phyloP scores from a whole-genome alignment of 495 filamentous ascomycete species.

The Daldinia bambusicola region DNA sequence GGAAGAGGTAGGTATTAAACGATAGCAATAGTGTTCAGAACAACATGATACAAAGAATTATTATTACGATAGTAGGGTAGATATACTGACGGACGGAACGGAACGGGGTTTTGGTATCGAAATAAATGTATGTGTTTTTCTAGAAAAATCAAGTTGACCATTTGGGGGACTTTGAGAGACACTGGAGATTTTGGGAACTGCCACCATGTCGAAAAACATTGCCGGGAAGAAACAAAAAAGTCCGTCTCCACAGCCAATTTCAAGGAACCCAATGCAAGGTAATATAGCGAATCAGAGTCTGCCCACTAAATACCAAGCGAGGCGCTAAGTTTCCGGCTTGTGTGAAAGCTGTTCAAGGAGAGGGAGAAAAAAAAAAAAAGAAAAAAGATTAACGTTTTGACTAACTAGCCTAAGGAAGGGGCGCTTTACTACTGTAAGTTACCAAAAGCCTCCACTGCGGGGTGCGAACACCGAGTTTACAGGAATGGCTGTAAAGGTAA shows the following conservation, averaged over 20 bases:
- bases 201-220: conserved; percentile 9
- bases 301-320: conserved; percentile 2
- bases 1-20: neutral
- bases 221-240: conserved; percentile 14
- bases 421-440: too few species aligned
- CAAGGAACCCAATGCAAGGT: neutral
- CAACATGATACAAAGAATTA: conserved; percentile 19
- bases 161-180: too few species aligned
- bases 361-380: neutral
- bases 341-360: neutral
- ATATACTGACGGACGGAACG: conserved; percentile 8
- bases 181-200: neutral
- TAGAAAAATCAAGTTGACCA: conserved; percentile 29
- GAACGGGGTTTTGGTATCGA: neutral
- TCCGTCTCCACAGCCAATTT: conserved; percentile 39
- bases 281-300: conserved; percentile 22
- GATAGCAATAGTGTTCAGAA: conserved; percentile 13
- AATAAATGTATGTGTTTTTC: conserved; percentile 10
- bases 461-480: neutral
- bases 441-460: neutral
- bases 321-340: neutral
- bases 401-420: too few species aligned
- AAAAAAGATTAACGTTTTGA: neutral
- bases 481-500: neutral
- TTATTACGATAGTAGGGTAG: conserved; percentile 13